These are phyloP conservation scores for Heliosperma pusillum DNA, from an alignment of 148 eudicot species.

Conservation along the genomic window DNA sequence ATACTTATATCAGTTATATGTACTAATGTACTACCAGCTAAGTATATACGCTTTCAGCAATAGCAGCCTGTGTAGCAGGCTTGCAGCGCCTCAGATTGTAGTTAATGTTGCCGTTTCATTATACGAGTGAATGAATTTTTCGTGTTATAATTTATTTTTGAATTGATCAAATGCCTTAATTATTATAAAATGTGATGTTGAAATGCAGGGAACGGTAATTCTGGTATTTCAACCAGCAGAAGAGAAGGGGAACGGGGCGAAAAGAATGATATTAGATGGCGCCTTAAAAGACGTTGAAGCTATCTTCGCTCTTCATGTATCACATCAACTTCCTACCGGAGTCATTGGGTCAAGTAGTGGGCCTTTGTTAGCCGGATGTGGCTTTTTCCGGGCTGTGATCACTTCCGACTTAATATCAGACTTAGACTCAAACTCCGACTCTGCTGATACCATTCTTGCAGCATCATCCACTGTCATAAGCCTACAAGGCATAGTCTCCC, in stretches of 20 bases:
- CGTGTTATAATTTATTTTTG: no score
- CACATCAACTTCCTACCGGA: conserved; percentile 44
- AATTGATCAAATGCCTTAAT: no score
- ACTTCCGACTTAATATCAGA: conserved; percentile 22
- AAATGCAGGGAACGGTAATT: conserved; percentile 58
- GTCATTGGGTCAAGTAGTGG: conserved; percentile 66
- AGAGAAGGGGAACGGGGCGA: conserved; percentile 81
- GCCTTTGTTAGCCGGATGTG: conserved; percentile 74
- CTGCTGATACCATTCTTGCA: conserved; percentile 52
- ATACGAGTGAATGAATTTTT: no score
- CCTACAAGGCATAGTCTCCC: conserved; percentile 77
- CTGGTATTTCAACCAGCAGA: conserved; percentile 81
- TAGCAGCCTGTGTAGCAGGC: no score
- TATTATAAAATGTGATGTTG: neutral
- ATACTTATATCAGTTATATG: no score
- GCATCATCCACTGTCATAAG: conserved; percentile 72
- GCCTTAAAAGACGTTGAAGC: conserved; percentile 70
- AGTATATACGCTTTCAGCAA: no score
- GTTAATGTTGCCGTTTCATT: no score
- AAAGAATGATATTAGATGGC: conserved; percentile 63
- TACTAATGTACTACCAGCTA: no score
- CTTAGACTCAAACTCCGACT: neutral
- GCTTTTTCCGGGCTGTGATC: conserved; percentile 60
- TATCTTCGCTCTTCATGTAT: conserved; percentile 64
- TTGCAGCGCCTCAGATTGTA: no score